Base-by-base conservation (phyloP, 768 basidiomycete species). In the Suillus alpinus region DNA sequence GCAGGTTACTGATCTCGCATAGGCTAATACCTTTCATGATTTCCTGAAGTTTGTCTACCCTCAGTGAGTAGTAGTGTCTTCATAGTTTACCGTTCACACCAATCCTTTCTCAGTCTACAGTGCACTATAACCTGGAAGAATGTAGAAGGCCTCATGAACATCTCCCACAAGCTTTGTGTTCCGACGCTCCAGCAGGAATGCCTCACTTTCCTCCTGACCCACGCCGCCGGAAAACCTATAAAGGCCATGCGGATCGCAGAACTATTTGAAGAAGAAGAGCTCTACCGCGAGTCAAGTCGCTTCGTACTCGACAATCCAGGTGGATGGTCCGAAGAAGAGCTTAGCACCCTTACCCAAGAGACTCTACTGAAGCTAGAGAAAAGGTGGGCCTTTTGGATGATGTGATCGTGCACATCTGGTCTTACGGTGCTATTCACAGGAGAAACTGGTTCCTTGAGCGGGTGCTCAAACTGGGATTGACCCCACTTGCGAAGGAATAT, bases 121-220 rank as follows among this genome's bases (percentile, higher is more conserved):
- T 96, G 94, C 75, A 92, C 92, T 9, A 94, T 96, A 58, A 90
- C 92, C 0, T 98, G 95, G 93, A 91, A 92, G 67, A 97, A 97
- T 71, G 95, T 94, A 31, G 94, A 93, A 67, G 88, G 89, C 43
- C 82, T 94, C 44, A 90, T 95, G 86, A 92, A 95, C 68, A 89
- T 96, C 23, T 87, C 93, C 2, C 87, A 92, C 74, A 95, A 94
- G 69, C 86, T 96, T 59, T 91, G 90, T 63, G 91, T 92, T 5
- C 87, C 91, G 2, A 78, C 89, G 3, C 80, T 97, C 43, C 91
- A 93, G 69, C 83, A 83, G 46, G 86, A 92, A 68, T 96, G 94
- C 73, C 82, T 92, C 34, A 86, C 84, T 3, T 98, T 97, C 75
- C 82, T 98, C 34, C 83, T 97, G 50, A 93, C 92, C 0, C 94